Evolutionary conservation across 2,329 filamentous ascomycete species (phyloP), one percentile per base, ranked within the genome.

Genomic region (Xylaria digitata): DNA sequence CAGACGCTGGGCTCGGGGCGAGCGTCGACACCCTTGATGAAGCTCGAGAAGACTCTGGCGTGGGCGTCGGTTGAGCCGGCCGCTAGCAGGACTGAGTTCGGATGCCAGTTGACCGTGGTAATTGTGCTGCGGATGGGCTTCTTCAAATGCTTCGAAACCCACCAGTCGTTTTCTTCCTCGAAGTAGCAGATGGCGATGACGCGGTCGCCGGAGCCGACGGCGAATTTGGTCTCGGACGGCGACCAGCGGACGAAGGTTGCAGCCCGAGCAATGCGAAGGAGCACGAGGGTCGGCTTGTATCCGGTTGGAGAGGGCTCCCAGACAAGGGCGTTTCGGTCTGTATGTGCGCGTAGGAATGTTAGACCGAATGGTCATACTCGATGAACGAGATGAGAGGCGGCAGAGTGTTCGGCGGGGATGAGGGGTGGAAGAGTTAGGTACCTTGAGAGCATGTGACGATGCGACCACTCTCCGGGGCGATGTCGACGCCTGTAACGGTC

Each of bases 111-210:
- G 50, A 99, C 89, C 17, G 92, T 94, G 63, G 96, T 98, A 75
- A 99, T 95, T 64, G 96, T 99, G 79, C 94, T 97, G 73, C 95
- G 92, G 75, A 99, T 97, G 21, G 96, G 96, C 87, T 98, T 99
- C 89, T 98, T 98, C 77, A 99, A 83, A 82, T 99, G 96, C 86
- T 99, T 99, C 43, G 94, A 97, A 48, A 99, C 95, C 96, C 96
- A 99, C 96, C 96, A 99, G 84, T 99, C 94, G 81, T 99, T 97
- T 81, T 99, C 96, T 79, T 97, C 93, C 78, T 99, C 96, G 75
- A 99, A 99, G 84, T 98, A 98, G 86, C 96, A 99, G 74, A 98
- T 88, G 46, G 96, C 94, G 75, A 99, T 97, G 71, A 97, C 92
- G 70, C 96, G 90, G 74, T 97, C 96, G 69, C 96, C 96, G 32